Evolutionary conservation across 768 basidiomycete genomes (phyloP), one percentile per base, ranked within the genome.

Genomic region (Leucocoprinus sp.): DNA sequence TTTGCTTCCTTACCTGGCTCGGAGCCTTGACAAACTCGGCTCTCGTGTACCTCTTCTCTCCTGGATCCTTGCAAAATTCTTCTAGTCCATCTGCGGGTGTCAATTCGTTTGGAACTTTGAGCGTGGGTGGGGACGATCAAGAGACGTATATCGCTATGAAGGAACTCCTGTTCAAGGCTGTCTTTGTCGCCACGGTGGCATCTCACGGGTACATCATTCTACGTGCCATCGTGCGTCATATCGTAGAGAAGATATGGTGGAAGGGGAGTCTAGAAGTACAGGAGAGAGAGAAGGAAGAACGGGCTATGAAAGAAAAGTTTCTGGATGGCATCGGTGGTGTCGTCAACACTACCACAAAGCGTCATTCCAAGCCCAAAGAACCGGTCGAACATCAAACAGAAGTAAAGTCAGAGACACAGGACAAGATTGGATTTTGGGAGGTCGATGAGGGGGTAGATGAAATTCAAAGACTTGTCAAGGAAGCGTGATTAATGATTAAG

Each of bases 1-100:
- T 99, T 49, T 78, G 83, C 5, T 84, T 90, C 69, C 72, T 99
- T 59, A 76, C 90, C 9, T 98, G 93, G 92, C 68, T 95, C 41
- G 82, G 82, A 3, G 83, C 92, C 0, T 67, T 97, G 23, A 90
- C 84, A 22, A 96, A 93, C 63, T 74, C 90, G 0, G 84, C 93
- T 5, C 78, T 99, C 43, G 84, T 95, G 40, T 93, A 90, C 67
- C 79, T 96, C 53, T 95, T 96, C 73, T 79, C 74, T 31, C 31
- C 31, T 3, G 31, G n/a, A n/a, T 12, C n/a, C 14, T 31, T 31
- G 9, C 4, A 7, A 12, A 31, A n/a, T 12, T 31, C 14, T 31
- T 31, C 31, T 4, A 7, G 14, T 5, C 31, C 14, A 11, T 12
- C 31, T n/a, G n/a, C n/a, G 84, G n/a, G n/a, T n/a, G 31, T 14